These are phyloP conservation scores for Leccinum pachyderme DNA, from an alignment of 1,284 basidiomycete genomes.

Conservation along the genomic window DNA sequence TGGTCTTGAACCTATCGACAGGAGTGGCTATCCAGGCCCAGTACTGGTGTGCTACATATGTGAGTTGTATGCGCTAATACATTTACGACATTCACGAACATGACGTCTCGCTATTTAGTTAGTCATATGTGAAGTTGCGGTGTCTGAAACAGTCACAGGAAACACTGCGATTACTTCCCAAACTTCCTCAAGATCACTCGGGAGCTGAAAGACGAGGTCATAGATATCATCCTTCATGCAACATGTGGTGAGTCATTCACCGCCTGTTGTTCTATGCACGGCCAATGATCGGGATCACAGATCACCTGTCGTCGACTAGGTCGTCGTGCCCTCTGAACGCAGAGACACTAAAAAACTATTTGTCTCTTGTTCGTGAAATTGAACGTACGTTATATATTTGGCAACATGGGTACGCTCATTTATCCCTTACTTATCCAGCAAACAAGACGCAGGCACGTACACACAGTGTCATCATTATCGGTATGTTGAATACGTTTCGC, in stretches of 20 bases:
- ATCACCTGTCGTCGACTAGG: slow-evolving; percentile 29
- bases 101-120: slow-evolving; percentile 10
- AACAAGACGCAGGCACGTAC: background rate
- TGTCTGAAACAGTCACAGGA: slow-evolving; percentile 36
- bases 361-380: slow-evolving; percentile 23
- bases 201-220: slow-evolving; percentile 43
- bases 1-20: slow-evolving; percentile 17
- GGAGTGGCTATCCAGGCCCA: slow-evolving; percentile 49
- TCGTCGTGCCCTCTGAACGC: slow-evolving; percentile 25
- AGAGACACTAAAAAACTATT: slow-evolving; percentile 17
- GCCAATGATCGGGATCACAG: slow-evolving; percentile 8
- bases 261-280: background rate
- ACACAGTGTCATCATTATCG: slow-evolving; percentile 36
- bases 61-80: slow-evolving; percentile 2
- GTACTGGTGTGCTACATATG: slow-evolving; percentile 45
- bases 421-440: slow-evolving; percentile 8
- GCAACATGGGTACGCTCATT: background rate
- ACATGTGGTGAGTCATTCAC: slow-evolving; percentile 41
- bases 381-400: slow-evolving; percentile 16
- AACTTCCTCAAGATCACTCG: slow-evolving; percentile 36
- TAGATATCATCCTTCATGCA: slow-evolving; percentile 46
- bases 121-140: background rate
- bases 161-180: slow-evolving; percentile 53
- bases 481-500: slow-evolving; percentile 27
- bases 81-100: background rate